A percentile compares a stretch with the other conserved stretches of the same genome.
These are phyloP conservation scores for Sedum album DNA, from an alignment of 164 flowering plant species.

Conservation along the genomic window DNA sequence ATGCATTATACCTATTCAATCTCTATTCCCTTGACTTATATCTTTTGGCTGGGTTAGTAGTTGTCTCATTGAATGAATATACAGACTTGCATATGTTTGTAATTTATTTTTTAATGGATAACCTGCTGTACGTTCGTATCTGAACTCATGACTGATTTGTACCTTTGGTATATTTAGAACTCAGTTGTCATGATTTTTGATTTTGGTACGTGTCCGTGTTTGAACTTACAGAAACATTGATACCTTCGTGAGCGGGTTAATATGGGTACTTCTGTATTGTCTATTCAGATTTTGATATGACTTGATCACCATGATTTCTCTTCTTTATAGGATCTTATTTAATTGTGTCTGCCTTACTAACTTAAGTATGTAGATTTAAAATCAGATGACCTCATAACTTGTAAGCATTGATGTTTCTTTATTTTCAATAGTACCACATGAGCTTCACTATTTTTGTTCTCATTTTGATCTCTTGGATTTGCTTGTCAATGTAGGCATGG, in stretches of 20 bases:
- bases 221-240: too few relatives aligned
- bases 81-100: background rate
- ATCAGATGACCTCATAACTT: background rate
- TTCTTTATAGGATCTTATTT: background rate
- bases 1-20: background rate
- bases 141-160: background rate
- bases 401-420: background rate
- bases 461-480: background rate
- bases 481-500: conserved; percentile 34
- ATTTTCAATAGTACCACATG: background rate
- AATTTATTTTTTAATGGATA: background rate
- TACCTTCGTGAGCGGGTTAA: too few relatives aligned
- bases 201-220: too few relatives aligned
- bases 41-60: background rate
- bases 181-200: too few relatives aligned
- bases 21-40: too few relatives aligned
- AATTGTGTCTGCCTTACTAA: background rate
- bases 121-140: background rate
- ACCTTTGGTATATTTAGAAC: background rate
- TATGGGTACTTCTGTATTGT: too few relatives aligned
- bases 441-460: background rate
- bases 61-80: background rate
- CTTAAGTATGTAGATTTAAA: background rate
- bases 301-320: background rate
- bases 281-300: too few relatives aligned